Percentiles rank a stretch among this genome's conserved stretches.
Conservation (phyloP, 1,284 basidiomycete genomes). For the Mycosarcoma mackinlayi region DNA sequence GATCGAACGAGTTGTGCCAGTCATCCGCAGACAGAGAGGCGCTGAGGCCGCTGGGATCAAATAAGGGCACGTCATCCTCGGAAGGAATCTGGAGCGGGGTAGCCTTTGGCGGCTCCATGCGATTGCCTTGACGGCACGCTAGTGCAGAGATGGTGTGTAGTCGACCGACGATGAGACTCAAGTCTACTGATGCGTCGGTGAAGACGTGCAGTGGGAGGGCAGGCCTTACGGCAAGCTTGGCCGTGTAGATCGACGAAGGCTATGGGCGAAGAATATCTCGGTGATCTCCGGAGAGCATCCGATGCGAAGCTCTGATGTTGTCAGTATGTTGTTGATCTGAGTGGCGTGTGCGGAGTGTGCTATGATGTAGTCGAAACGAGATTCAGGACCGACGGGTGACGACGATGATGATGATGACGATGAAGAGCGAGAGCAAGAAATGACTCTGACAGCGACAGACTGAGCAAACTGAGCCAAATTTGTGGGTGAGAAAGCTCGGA, state of each 20-base stretch:
- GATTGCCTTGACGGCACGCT: conserved; percentile 30
- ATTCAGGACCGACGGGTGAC: neutral
- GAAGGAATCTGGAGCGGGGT: conserved; percentile 45
- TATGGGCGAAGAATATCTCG: too few species aligned
- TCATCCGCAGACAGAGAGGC: conserved; percentile 50
- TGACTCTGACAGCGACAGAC: neutral
- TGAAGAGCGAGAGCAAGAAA: too few species aligned
- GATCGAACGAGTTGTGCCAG: conserved; percentile 50
- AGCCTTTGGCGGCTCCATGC: conserved; percentile 44
- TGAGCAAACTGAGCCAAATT: conserved; percentile 1
- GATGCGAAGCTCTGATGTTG: too few species aligned
- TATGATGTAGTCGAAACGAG: too few species aligned
- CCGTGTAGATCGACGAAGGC: too few species aligned
- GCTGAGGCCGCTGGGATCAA: conserved; percentile 52
- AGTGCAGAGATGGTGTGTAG: conserved; percentile 6
- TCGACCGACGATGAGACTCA: conserved; percentile 3
- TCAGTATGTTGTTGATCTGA: too few species aligned
- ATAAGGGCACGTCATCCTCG: conserved; percentile 50
- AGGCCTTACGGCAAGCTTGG: too few species aligned
- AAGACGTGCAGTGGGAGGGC: too few species aligned
- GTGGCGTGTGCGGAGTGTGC: too few species aligned
- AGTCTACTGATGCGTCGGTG: neutral
- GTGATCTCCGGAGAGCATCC: too few species aligned
- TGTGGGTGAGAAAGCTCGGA: conserved; percentile 3
- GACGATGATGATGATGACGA: neutral